Conservation (phyloP, 768 basidiomycete species). For the Fomitopsis pulvina region DNA sequence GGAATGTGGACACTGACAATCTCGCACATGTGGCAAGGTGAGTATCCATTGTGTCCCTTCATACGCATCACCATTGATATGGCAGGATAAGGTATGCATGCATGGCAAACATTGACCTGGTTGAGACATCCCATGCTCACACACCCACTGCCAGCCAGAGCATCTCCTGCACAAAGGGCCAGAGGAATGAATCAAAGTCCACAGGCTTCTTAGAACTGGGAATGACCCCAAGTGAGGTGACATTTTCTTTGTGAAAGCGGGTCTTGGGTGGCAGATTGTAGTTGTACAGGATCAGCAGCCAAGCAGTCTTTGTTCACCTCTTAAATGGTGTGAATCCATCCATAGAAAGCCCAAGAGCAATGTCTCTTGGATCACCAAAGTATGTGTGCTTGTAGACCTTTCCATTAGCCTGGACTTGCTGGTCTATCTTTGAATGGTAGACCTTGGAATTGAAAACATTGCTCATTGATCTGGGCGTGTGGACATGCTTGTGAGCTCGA, state of each 20-base stretch:
- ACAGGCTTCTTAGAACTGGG: slow-evolving; percentile 16
- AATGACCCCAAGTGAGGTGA: slow-evolving; percentile 18
- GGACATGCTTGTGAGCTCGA: slow-evolving; percentile 6
- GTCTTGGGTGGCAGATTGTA: slow-evolving; percentile 25
- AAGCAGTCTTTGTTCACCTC: slow-evolving; percentile 25
- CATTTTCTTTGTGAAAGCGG: slow-evolving; percentile 11
- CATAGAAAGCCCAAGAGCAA: slow-evolving; percentile 35
- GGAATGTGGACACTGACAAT: slow-evolving; percentile 16
- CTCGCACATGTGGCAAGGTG: slow-evolving; percentile 21
- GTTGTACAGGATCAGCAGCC: slow-evolving; percentile 36
- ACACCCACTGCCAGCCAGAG: slow-evolving; percentile 17
- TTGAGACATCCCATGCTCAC: slow-evolving; percentile 8
- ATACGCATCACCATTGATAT: slow-evolving; percentile 21
- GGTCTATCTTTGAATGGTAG: slow-evolving; percentile 22
- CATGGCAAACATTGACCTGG: slow-evolving; percentile 12
- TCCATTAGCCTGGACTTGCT: slow-evolving; percentile 24
- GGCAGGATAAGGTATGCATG: slow-evolving; percentile 20
- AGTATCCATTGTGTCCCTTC: slow-evolving; percentile 22
- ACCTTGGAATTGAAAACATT: slow-evolving; percentile 32
- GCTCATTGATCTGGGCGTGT: slow-evolving; percentile 14
- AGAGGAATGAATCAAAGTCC: slow-evolving; percentile 22
- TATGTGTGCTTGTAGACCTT: slow-evolving; percentile 18
- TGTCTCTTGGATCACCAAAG: slow-evolving; percentile 33
- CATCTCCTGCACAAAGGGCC: slow-evolving; percentile 23
- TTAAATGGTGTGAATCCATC: slow-evolving; percentile 39